Evolutionary conservation across 1,284 basidiomycete species (phyloP), one percentile per base, ranked within the genome.

Genomic region (Apiotrichum laibachii): DNA sequence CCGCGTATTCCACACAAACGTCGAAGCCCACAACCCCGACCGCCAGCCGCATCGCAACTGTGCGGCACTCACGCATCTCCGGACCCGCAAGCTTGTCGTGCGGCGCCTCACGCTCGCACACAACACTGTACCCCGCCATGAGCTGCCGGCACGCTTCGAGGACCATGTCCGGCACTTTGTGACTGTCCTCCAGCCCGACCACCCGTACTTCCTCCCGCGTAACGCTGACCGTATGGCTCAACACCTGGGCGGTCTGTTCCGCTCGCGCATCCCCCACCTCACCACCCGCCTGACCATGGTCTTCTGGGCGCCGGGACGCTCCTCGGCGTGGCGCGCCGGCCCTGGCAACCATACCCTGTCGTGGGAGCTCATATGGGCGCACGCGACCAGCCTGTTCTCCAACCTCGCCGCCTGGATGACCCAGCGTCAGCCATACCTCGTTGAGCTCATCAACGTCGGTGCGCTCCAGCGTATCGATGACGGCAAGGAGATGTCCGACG

Each of bases 141-240:
- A 59, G 53, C 16, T 60, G 15, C 21, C 33, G 11, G 39, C 35
- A 6, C 19, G 37, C 2, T 34, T 60, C 18, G 31, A 31, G n/a
- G 46, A 50, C 21, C 9, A 33, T 26, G 59, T 60, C 19, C 54
- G 50, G 7, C 59, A 53, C 54, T 53, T 18, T 5, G 46, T 56
- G 12, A 22, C 40, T 39, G 59, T 60, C 15, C 53, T 60, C 46
- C 50, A 60, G 54, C 59, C 59, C 8, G 59, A 60, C 39, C 22
- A 49, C 22, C 59, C 50, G 6, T 60, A 48, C 50, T 50, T 60
- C 39, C 50, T 60, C 21, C 48, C 59, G 7, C 50, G 59, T 10
- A 48, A 60, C 33, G 45, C 50, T 16, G 26, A 52, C n/a, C 39
- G 21, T 15, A 39, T 42, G 3, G 54, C 59, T 1, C 42, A 22